phyloP scores from a whole-genome alignment of 2,329 filamentous ascomycete species.

The Emergomyces africanus region DNA sequence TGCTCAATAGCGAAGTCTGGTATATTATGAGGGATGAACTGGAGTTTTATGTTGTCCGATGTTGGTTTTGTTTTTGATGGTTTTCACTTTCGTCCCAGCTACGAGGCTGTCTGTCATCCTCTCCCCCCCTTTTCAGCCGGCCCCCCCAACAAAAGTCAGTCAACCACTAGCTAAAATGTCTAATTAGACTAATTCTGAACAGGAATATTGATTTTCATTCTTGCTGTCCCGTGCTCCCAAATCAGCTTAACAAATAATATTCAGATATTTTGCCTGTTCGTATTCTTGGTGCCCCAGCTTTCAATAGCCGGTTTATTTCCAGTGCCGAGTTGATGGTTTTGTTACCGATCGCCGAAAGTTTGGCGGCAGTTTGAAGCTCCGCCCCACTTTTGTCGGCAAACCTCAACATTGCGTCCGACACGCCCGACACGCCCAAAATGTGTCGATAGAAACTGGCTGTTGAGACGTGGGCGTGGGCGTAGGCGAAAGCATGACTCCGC shows the following conservation, averaged over 20 bases:
- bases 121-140: not conserved
- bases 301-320: not conserved
- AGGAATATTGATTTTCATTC: not conserved
- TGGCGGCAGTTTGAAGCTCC: not conserved
- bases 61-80: not conserved
- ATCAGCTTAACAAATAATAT: no score
- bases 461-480: not conserved
- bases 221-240: not conserved
- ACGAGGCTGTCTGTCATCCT: not conserved
- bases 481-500: not conserved
- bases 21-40: not conserved
- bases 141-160: no score
- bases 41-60: not conserved
- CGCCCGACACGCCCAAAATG: no score
- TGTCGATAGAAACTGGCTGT: not conserved
- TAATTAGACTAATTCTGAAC: not conserved
- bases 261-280: no score
- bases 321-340: not conserved
- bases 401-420: no score
- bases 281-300: no score
- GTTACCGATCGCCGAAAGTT: not conserved
- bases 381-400: slow-evolving; percentile 3
- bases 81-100: not conserved
- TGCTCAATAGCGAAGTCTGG: not conserved
- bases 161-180: not conserved